phyloP scores from a whole-genome alignment of 179 eudicot genomes.

The Beta macrorhiza region DNA sequence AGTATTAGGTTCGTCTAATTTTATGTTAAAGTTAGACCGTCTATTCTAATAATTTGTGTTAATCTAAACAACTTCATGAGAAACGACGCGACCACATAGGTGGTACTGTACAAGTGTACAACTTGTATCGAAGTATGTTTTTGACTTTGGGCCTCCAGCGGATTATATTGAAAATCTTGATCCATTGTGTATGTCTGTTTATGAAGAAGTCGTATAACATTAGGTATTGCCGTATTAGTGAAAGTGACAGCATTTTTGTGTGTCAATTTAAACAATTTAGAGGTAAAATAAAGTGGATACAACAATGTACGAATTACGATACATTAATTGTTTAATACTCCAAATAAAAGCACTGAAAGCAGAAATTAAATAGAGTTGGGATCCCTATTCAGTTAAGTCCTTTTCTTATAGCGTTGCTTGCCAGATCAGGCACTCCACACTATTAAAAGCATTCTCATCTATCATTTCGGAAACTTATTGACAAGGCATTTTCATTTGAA shows the following conservation, averaged over 20 bases:
- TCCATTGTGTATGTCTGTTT: neutral
- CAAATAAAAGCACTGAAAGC: neutral
- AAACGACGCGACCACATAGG: too few species aligned
- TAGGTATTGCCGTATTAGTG: neutral
- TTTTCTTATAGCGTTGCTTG: slow-evolving; percentile 14
- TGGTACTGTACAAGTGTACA: too few species aligned
- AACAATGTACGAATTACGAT: neutral
- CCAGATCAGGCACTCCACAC: slow-evolving; percentile 21
- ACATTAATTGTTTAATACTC: slow-evolving; percentile 10
- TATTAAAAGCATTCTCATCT: slow-evolving; percentile 14
- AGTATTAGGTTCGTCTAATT: too few species aligned
- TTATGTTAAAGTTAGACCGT: too few species aligned
- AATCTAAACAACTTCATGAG: too few species aligned
- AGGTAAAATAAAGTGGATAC: neutral
- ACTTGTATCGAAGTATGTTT: neutral
- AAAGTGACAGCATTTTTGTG: neutral
- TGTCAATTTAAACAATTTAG: neutral
- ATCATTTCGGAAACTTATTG: neutral
- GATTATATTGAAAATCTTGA: neutral
- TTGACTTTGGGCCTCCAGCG: neutral
- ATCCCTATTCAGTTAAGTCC: neutral
- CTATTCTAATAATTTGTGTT: too few species aligned
- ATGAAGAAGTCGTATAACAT: slow-evolving; percentile 5
- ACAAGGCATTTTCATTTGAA: neutral
- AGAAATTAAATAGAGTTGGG: neutral